Evolutionary conservation across 2,329 filamentous ascomycete species (phyloP).

Genomic region (Claviceps quebecensis): DNA sequence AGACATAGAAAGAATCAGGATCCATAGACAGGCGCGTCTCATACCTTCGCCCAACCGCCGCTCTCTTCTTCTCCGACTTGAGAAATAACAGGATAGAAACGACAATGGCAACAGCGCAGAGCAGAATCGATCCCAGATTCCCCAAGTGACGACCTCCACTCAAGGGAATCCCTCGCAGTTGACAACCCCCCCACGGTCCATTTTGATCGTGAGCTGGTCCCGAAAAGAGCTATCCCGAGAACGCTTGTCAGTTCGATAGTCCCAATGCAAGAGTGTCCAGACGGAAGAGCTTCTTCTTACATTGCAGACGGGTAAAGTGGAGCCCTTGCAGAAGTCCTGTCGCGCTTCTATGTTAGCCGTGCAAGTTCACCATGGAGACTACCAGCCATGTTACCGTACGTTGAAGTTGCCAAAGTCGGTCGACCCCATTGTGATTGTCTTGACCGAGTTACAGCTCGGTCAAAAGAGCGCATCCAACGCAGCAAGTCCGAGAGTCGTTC

Average conservation of each 20-base stretch:
- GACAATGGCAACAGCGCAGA: constrained; percentile 65
- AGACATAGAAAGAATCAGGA: neutral
- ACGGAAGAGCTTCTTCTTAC: constrained; percentile 31
- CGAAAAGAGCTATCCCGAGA: constrained; percentile 29
- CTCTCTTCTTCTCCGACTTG: constrained; percentile 76
- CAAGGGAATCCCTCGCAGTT: constrained; percentile 61
- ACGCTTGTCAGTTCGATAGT: constrained; percentile 5
- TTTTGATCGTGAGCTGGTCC: constrained; percentile 46
- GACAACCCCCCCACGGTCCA: constrained; percentile 53
- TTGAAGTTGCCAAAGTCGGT: constrained; percentile 49
- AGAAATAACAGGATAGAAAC: constrained; percentile 54
- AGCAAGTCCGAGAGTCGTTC: neutral
- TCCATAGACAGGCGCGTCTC: constrained; percentile 10
- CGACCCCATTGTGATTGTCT: constrained; percentile 37
- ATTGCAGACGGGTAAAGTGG: constrained; percentile 73
- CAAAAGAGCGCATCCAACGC: constrained; percentile 2
- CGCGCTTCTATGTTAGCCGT: constrained; percentile 13
- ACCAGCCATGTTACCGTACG: constrained; percentile 21
- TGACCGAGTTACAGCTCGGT: constrained; percentile 7
- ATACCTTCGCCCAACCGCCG: constrained; percentile 84
- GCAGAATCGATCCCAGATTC: constrained; percentile 84
- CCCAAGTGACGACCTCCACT: constrained; percentile 52
- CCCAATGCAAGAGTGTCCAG: neutral
- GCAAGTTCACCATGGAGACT: neutral
- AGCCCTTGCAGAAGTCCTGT: constrained; percentile 72